Percentiles rank a stretch among this genome's conserved stretches.
These are phyloP conservation scores for Arthrobotrys musiformis DNA, from an alignment of 2,329 filamentous ascomycete species.

Conservation along the genomic window DNA sequence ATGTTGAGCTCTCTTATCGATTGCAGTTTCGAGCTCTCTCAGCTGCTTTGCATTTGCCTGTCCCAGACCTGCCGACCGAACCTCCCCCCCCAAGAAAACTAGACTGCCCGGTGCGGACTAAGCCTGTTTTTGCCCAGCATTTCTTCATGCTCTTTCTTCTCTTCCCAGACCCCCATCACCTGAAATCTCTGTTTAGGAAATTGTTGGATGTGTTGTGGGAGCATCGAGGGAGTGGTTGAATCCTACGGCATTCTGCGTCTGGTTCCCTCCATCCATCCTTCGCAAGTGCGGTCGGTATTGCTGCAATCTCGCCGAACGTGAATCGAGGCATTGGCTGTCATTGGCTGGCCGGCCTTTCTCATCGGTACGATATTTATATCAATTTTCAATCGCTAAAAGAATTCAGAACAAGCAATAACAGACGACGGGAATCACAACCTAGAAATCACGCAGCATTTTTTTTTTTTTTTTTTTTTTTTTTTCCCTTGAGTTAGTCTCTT, in stretches of 20 bases:
- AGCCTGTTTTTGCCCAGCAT: slow-evolving; percentile 9
- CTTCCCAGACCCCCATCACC: neutral
- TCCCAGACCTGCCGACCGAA: neutral
- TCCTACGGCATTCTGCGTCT: slow-evolving; percentile 28
- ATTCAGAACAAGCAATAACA: slow-evolving; percentile 25
- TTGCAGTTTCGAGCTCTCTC: slow-evolving; percentile 30
- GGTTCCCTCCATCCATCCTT: slow-evolving; percentile 13
- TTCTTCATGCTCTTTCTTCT: neutral
- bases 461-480: slow-evolving; percentile 20
- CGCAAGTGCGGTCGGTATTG: slow-evolving; percentile 17
- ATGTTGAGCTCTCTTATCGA: slow-evolving; percentile 45
- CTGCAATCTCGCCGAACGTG: slow-evolving; percentile 38
- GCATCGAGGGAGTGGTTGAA: slow-evolving; percentile 21
- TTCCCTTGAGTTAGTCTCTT: slow-evolving; percentile 7
- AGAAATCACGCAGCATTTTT: slow-evolving; percentile 41
- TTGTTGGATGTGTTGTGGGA: slow-evolving; percentile 16
- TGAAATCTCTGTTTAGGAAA: neutral
- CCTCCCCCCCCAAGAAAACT: neutral
- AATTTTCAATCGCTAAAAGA: slow-evolving; percentile 18
- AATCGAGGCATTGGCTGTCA: slow-evolving; percentile 35
- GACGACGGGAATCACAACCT: slow-evolving; percentile 19
- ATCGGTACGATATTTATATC: slow-evolving; percentile 13
- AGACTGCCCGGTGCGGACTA: neutral
- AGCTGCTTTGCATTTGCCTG: neutral
- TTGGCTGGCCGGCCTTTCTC: slow-evolving; percentile 18